These are phyloP conservation scores for Mortierella claussenii DNA, from an alignment of 192 early-diverging fungal genomes.

Conservation along the genomic window DNA sequence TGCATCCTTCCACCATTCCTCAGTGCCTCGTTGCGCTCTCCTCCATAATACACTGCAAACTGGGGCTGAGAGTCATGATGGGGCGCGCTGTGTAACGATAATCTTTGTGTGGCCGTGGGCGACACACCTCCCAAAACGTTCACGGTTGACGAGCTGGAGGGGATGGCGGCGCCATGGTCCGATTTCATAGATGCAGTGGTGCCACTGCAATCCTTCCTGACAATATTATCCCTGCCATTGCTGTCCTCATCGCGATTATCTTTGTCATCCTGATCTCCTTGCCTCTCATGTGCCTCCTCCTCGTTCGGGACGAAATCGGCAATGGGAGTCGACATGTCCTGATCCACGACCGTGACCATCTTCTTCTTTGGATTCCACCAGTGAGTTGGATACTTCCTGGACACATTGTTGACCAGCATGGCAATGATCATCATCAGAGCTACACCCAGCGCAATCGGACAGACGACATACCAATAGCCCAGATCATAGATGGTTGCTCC, in stretches of 20 bases:
- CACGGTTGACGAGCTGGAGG: slow-evolving; percentile 2
- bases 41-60: slow-evolving; percentile 42
- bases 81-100: not conserved
- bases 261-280: too few species aligned
- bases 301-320: slow-evolving; percentile 25
- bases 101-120: not conserved
- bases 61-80: slow-evolving; percentile 9
- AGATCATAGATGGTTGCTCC: slow-evolving; percentile 53
- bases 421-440: slow-evolving; percentile 58
- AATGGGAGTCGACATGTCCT: slow-evolving; percentile 36
- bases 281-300: too few species aligned
- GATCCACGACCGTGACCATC: slow-evolving; percentile 24
- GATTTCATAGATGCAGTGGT: not conserved
- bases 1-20: slow-evolving; percentile 20
- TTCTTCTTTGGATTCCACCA: slow-evolving; percentile 61
- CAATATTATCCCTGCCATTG: not conserved
- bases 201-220: not conserved
- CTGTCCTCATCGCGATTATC: not conserved
- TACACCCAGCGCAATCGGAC: slow-evolving; percentile 54
- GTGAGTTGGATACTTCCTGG: slow-evolving; percentile 61
- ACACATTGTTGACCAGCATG: slow-evolving; percentile 62
- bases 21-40: slow-evolving; percentile 17
- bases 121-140: not conserved
- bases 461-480: slow-evolving; percentile 60
- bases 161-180: too few species aligned